phyloP scores from a whole-genome alignment of 1,284 basidiomycete genomes.

The Rhodofomes roseus region DNA sequence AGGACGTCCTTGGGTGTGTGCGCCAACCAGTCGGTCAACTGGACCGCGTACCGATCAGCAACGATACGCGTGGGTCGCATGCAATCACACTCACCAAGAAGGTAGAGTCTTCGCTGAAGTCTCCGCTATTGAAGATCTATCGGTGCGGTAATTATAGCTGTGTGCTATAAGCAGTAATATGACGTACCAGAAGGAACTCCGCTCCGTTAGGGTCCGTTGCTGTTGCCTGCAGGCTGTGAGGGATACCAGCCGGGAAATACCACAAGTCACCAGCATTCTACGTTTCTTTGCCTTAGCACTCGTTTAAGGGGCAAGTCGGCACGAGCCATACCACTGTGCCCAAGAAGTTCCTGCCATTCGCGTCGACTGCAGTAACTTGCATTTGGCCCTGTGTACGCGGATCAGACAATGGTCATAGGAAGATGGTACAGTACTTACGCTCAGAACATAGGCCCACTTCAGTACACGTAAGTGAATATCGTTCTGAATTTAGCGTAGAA shows the following conservation, averaged over 20 bases:
- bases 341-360: slow-evolving; percentile 59
- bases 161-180: background rate
- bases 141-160: background rate
- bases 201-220: slow-evolving; percentile 50
- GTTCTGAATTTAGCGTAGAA: background rate
- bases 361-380: slow-evolving; percentile 59
- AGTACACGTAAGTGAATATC: background rate
- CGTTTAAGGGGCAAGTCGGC: background rate
- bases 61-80: background rate
- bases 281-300: slow-evolving; percentile 15
- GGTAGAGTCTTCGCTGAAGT: slow-evolving; percentile 65
- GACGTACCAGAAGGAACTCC: slow-evolving; percentile 65
- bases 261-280: slow-evolving; percentile 37
- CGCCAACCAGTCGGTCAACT: slow-evolving; percentile 64
- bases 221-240: slow-evolving; percentile 55
- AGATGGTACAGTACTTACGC: slow-evolving; percentile 29
- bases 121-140: slow-evolving; percentile 62
- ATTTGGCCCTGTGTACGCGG: slow-evolving; percentile 46
- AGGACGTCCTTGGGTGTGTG: slow-evolving; percentile 63
- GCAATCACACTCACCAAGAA: slow-evolving; percentile 44
- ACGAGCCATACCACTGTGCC: slow-evolving; percentile 37
- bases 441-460: slow-evolving; percentile 66
- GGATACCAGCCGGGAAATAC: slow-evolving; percentile 71
- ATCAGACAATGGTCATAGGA: background rate
- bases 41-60: slow-evolving; percentile 8